Evolutionary conservation across 176 grass and related monocot species (phyloP).

Genomic region (Lolium multiflorum): DNA sequence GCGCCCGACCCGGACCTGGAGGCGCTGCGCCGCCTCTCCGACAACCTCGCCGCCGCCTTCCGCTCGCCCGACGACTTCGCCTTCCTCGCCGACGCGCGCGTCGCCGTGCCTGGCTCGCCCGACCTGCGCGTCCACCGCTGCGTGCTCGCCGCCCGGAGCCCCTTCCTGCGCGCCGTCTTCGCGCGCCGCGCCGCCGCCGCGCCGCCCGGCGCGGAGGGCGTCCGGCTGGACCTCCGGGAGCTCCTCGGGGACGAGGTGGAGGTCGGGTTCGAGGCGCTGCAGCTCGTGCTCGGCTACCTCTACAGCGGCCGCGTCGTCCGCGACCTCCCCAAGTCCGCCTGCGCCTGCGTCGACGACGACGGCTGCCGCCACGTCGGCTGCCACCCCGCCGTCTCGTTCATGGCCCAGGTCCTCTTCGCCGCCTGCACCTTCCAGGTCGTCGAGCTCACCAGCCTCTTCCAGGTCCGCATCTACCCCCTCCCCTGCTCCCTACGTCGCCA

Average conservation of each 20-base stretch:
- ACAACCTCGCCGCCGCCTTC: conserved; percentile 44
- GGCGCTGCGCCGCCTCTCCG: conserved; percentile 90
- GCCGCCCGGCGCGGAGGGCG: background rate
- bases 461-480: conserved; percentile 52
- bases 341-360: conserved; percentile 79
- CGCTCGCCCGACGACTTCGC: conserved; percentile 57
- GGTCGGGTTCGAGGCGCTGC: conserved; percentile 75
- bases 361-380: conserved; percentile 76
- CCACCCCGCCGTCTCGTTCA: conserved; percentile 75
- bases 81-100: conserved; percentile 70
- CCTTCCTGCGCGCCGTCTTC: conserved; percentile 79
- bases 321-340: conserved; percentile 71
- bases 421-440: conserved; percentile 82
- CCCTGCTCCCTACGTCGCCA: background rate
- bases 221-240: conserved; percentile 5
- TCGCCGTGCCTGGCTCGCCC: conserved; percentile 45
- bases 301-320: conserved; percentile 79
- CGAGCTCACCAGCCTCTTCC: conserved; percentile 94
- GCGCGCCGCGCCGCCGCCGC: conserved; percentile 28
- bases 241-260: conserved; percentile 39
- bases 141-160: conserved; percentile 90
- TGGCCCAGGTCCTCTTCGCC: conserved; percentile 82
- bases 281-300: conserved; percentile 85
- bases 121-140: conserved; percentile 76
- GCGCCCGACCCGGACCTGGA: conserved; percentile 59